Evolutionary conservation across 148 eudicot genomes (phyloP), one percentile per base, ranked within the genome.

Genomic region (Drosera capensis): DNA sequence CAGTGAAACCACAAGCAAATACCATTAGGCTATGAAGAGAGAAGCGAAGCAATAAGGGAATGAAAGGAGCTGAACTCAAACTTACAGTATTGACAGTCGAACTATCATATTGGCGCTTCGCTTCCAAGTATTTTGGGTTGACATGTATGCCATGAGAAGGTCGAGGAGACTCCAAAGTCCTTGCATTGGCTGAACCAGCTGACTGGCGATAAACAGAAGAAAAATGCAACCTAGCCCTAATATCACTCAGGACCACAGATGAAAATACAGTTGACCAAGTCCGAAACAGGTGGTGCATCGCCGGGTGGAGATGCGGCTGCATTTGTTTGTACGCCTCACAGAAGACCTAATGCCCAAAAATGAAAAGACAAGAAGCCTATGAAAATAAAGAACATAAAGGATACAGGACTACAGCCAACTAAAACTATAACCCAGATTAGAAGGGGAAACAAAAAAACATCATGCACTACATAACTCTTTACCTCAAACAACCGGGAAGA

Each of bases 261-360:
- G 95, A 86, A 60, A 90, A 85, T 44, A 90, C 95, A 1, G 82
- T 41, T 6, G 82, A 73, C 99, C 99, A 90, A 44, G 99, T 90
- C 54, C 78, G 74, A 72, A 90, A 90, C 8, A 90, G 71, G 58
- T 73, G 95, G 36, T 77, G 87, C 81, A 90, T 78, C 46, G 95
- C 68, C 28, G 76, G 52, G 58, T 74, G 67, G 71, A 81, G n/a
- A 59, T 55, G 70, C 12, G 82, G 74, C 31, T 74, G 84, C 20
- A 85, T 69, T 71, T 74, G 88, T 61, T 55, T 62, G 56, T 90
- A 85, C 30, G 77, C 80, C 70, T 76, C 85, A 26, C 80, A 73
- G 54, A 85, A 90, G 39, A 90, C 99, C 99, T 90, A 46, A 26
- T 26, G 5, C 30, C 36, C 20, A 0, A 20, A 34, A 12, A 43